phyloP scores from a whole-genome alignment of 768 basidiomycete genomes.

The Inosperma sp. region DNA sequence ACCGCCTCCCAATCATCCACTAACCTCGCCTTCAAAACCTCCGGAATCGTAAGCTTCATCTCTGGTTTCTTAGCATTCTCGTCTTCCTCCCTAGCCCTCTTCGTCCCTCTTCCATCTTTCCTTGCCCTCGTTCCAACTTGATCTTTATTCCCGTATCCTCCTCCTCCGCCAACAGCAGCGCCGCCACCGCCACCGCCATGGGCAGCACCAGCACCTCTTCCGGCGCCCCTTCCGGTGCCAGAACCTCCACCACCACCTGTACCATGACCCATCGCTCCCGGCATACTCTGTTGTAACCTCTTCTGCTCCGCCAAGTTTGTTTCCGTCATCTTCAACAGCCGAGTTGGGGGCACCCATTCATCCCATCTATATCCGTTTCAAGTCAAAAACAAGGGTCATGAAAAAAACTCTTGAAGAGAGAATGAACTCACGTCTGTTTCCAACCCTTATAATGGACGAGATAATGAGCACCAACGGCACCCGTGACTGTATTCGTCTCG shows the following conservation, averaged over 20 bases:
- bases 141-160: conserved; percentile 27
- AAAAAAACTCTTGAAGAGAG: background rate
- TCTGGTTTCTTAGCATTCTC: conserved; percentile 75
- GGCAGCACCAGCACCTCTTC: conserved; percentile 22
- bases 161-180: conserved; percentile 18
- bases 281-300: conserved; percentile 39
- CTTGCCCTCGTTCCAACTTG: conserved; percentile 35
- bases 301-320: conserved; percentile 77
- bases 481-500: conserved; percentile 55
- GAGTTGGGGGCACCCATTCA: conserved; percentile 85
- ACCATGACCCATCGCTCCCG: conserved; percentile 21
- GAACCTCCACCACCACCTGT: conserved; percentile 14
- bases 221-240: conserved; percentile 24
- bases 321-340: conserved; percentile 84
- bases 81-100: conserved; percentile 78
- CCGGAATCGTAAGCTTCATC: conserved; percentile 87
- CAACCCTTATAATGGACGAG: conserved; percentile 99
- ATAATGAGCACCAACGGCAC: conserved; percentile 73
- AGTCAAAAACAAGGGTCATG: background rate
- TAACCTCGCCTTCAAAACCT: conserved; percentile 79
- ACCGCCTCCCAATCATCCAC: conserved; percentile 98
- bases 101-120: conserved; percentile 66
- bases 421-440: conserved; percentile 81
- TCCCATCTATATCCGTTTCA: conserved; percentile 89
- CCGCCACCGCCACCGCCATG: conserved; percentile 10